These are phyloP conservation scores for Auriscalpium vulgare DNA, from an alignment of 768 basidiomycete genomes.

Conservation along the genomic window DNA sequence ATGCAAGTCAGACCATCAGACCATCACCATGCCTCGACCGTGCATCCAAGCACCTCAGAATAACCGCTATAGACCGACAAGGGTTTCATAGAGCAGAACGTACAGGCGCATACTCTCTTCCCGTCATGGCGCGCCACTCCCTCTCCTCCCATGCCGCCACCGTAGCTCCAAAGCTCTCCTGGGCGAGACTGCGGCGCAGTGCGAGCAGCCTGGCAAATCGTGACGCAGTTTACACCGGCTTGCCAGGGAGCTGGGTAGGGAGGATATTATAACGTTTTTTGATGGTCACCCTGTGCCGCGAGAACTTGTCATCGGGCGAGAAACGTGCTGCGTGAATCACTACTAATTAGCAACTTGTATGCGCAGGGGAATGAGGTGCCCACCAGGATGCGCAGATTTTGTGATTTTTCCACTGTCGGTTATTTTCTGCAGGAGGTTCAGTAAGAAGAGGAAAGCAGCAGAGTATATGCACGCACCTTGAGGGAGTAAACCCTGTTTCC, in stretches of 20 bases:
- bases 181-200: too few species aligned
- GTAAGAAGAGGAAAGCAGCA: neutral
- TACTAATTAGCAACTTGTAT: neutral
- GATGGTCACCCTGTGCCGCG: constrained; percentile 92
- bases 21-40: too few species aligned
- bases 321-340: constrained; percentile 65
- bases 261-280: constrained; percentile 90
- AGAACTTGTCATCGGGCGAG: constrained; percentile 99
- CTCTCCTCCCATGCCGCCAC: too few species aligned
- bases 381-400: constrained; percentile 96
- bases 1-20: too few species aligned
- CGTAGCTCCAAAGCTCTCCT: too few species aligned
- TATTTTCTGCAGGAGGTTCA: constrained; percentile 56
- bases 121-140: too few species aligned
- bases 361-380: constrained; percentile 14
- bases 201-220: too few species aligned
- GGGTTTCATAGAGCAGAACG: neutral
- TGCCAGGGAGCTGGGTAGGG: constrained; percentile 80
- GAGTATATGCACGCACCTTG: constrained; percentile 47
- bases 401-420: constrained; percentile 77
- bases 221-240: constrained; percentile 53
- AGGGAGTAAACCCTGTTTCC: constrained; percentile 89
- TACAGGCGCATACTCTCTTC: constrained; percentile 1
- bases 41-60: too few species aligned
- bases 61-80: too few species aligned